Evolutionary conservation across 192 early-diverging fungal genomes (phyloP).

Genomic region (Phycomyces blakesleeanus): DNA sequence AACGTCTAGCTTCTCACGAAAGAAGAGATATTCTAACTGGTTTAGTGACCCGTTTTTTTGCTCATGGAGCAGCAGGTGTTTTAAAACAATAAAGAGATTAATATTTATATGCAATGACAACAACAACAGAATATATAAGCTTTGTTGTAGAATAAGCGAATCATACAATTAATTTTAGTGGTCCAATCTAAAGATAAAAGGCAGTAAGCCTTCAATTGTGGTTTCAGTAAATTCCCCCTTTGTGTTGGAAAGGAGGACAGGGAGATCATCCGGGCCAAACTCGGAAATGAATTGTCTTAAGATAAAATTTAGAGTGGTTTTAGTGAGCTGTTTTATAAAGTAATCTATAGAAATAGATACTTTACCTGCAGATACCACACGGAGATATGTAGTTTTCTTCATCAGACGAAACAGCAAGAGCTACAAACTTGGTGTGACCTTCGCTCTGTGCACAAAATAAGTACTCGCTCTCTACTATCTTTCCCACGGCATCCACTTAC

Average conservation of each 20-base stretch:
- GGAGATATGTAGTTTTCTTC: constrained; percentile 45
- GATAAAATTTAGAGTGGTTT: not conserved
- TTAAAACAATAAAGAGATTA: constrained; percentile 4
- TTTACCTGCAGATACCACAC: constrained; percentile 41
- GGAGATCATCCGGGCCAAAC: constrained; percentile 62
- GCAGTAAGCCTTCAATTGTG: constrained; percentile 56
- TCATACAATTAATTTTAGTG: not conserved
- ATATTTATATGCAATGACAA: too few relatives aligned
- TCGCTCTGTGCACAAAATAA: constrained; percentile 49
- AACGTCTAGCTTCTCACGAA: constrained; percentile 13
- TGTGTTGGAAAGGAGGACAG: constrained; percentile 54
- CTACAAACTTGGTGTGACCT: constrained; percentile 70
- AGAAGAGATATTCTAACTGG: constrained; percentile 1
- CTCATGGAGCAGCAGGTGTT: not conserved
- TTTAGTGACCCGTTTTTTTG: not conserved
- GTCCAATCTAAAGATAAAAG: constrained; percentile 72
- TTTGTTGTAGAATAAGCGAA: too few relatives aligned
- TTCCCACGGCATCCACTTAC: constrained; percentile 40
- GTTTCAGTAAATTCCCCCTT: constrained; percentile 49
- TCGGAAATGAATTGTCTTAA: constrained; percentile 77
- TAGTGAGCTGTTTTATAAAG: not conserved
- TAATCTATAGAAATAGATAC: not conserved
- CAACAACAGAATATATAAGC: too few relatives aligned
- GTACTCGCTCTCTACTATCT: not conserved
- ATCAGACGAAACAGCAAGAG: constrained; percentile 76